Evolutionary conservation across 2,329 filamentous ascomycete genomes (phyloP).

Genomic region (Fonsecaea monophora): DNA sequence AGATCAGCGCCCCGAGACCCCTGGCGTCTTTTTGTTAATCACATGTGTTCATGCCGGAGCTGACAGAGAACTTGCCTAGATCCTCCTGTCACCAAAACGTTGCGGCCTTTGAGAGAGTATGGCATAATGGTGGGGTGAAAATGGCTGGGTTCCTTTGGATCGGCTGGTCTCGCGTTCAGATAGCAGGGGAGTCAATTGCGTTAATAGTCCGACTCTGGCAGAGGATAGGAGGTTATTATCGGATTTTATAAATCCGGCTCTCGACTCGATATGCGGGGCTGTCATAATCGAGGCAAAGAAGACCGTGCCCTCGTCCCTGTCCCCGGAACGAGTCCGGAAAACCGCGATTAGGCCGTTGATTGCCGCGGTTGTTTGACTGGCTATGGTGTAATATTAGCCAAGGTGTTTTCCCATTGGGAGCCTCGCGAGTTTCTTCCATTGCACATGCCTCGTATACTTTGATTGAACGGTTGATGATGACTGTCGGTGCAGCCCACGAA

Average conservation of each 20-base stretch:
- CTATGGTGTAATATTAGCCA: neutral
- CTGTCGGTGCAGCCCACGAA: neutral
- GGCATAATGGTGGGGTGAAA: conserved; percentile 56
- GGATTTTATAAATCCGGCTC: conserved; percentile 1
- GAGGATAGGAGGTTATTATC: neutral
- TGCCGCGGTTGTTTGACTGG: conserved; percentile 9
- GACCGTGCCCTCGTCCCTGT: neutral
- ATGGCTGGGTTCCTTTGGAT: neutral
- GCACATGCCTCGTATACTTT: neutral
- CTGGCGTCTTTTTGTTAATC: conserved; percentile 48
- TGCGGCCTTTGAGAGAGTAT: conserved; percentile 66
- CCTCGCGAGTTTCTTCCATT: neutral
- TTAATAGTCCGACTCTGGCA: neutral
- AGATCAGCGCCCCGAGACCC: conserved; percentile 74
- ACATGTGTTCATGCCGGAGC: neutral
- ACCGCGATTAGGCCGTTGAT: conserved; percentile 15
- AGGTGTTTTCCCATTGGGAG: neutral
- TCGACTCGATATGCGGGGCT: conserved; percentile 12
- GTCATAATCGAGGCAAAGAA: neutral
- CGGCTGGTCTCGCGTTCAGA: neutral
- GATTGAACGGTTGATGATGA: neutral
- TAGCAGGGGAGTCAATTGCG: neutral
- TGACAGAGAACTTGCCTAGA: conserved; percentile 59
- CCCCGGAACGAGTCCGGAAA: neutral
- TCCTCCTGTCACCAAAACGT: conserved; percentile 69